Percentiles rank a stretch among this genome's conserved stretches.
phyloP scores from a whole-genome alignment of 2,329 filamentous ascomycete species.

The Davidsoniella australis region DNA sequence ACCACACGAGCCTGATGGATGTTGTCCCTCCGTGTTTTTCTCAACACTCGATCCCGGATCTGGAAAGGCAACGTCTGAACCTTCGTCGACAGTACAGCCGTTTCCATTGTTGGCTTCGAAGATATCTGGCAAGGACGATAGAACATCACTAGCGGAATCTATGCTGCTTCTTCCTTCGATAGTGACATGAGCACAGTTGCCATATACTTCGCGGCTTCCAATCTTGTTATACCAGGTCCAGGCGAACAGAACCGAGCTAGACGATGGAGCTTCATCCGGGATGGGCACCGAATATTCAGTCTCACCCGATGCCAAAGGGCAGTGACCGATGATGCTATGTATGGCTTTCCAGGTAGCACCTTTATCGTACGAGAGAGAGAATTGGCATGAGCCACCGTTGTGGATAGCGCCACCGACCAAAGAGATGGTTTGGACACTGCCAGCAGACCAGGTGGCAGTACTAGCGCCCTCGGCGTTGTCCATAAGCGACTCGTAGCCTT shows the following conservation, averaged over 20 bases:
- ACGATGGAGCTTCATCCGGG: conserved; percentile 30
- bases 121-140: conserved; percentile 33
- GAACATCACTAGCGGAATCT: conserved; percentile 25
- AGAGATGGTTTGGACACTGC: conserved; percentile 33
- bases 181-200: conserved; percentile 48
- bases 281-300: conserved; percentile 37
- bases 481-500: conserved; percentile 24
- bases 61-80: conserved; percentile 43
- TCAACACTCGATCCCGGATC: conserved; percentile 37
- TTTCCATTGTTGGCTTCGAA: conserved; percentile 50
- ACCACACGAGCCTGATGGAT: conserved; percentile 15
- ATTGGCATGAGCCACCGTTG: conserved; percentile 45
- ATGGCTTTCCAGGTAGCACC: conserved; percentile 40
- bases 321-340: conserved; percentile 20
- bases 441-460: conserved; percentile 34
- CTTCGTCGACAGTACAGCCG: conserved; percentile 36
- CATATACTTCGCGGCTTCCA: conserved; percentile 53
- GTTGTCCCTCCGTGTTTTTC: conserved; percentile 18
- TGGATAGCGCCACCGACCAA: conserved; percentile 37
- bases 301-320: conserved; percentile 19
- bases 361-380: conserved; percentile 44
- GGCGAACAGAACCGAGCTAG: conserved; percentile 34
- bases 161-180: conserved; percentile 20
- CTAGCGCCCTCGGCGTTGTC: conserved; percentile 21
- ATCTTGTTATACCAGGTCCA: conserved; percentile 49